Evolutionary conservation across 768 basidiomycete species (phyloP).

Genomic region (Tulasnella sp.): DNA sequence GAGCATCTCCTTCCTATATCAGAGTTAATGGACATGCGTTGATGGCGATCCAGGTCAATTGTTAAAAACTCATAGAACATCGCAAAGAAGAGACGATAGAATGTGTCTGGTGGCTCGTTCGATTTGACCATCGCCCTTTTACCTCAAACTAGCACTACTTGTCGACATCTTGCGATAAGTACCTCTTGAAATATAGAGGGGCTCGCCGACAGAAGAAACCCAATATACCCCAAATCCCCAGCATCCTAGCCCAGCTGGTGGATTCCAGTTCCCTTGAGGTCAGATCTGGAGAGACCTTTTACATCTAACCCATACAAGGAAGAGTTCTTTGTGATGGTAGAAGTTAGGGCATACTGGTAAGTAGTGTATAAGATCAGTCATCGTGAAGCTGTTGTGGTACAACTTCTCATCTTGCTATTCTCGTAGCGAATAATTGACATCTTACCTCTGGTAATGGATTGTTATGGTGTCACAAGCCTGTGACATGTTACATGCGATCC

Average conservation of each 20-base stretch:
- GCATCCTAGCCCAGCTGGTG: too few species aligned
- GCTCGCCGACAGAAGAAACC: constrained; percentile 20
- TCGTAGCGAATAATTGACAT: constrained; percentile 42
- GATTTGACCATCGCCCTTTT: constrained; percentile 28
- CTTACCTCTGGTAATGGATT: constrained; percentile 39
- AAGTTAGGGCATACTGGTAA: constrained; percentile 42
- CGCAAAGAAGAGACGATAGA: constrained; percentile 20
- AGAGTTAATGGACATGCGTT: background rate
- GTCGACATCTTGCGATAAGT: constrained; percentile 25
- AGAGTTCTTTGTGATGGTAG: constrained; percentile 40
- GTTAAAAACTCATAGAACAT: constrained; percentile 23
- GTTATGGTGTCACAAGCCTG: too few species aligned
- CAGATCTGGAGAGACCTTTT: constrained; percentile 26
- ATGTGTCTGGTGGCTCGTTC: constrained; percentile 27
- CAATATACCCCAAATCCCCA: background rate
- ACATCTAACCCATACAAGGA: constrained; percentile 29
- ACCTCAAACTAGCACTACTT: constrained; percentile 35
- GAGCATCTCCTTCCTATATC: background rate
- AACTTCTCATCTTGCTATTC: background rate
- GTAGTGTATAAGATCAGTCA: constrained; percentile 37
- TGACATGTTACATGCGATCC: too few species aligned
- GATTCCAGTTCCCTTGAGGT: background rate
- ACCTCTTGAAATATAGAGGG: constrained; percentile 28
- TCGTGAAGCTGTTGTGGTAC: background rate
- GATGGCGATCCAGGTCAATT: constrained; percentile 20